Base-by-base conservation (phyloP, 768 basidiomycete species). In the Termitomyces sp. region DNA sequence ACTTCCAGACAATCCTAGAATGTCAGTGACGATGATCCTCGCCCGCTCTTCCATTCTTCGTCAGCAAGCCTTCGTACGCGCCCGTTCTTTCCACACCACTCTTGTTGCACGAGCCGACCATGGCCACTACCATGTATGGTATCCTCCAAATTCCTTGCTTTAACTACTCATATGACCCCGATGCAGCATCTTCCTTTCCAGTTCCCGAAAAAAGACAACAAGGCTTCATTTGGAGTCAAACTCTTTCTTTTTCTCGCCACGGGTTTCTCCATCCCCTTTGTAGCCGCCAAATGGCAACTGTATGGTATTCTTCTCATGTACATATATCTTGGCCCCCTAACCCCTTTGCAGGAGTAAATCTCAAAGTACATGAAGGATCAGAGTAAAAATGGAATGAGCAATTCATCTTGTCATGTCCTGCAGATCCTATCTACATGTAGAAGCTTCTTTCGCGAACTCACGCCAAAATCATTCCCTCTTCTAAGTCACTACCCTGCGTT, bases 201-300 rank as follows among this genome's bases (percentile, higher is more conserved):
- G 56, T 79, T 71, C 62, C 83, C 80, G 49, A 78, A 75, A 20
- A 71, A 79, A 57, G n/a, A n/a, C n/a, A 83, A 80, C 56, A 84
- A 79, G 64, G 59, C 63, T n/a, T 60, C 71, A 12, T 85, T 83
- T 57, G 85, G 68, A 5, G 47, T 72, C 49, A 87, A 85, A 70
- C 59, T 85, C 52, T 59, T 67, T 26, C 53, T 67, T 6, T 83
- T 75, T 70, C 75, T 91, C 55, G 48, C 68, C 14, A 58, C 73
- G 13, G 89, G 88, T 13, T 88, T 89, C 69, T 69, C 79, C 56
- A 81, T 90, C 60, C 89, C 89, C 27, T 84, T 91, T 69, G 61
- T 78, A 54, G 88, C 87, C 5, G 74, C 81, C 5, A 69, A 66
- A 39, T 82, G 78, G 66, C 88, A 90, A 69, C 61, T 91, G 89